Conservation (phyloP, 768 basidiomycete species). For the Podaxis mareebaensis region DNA sequence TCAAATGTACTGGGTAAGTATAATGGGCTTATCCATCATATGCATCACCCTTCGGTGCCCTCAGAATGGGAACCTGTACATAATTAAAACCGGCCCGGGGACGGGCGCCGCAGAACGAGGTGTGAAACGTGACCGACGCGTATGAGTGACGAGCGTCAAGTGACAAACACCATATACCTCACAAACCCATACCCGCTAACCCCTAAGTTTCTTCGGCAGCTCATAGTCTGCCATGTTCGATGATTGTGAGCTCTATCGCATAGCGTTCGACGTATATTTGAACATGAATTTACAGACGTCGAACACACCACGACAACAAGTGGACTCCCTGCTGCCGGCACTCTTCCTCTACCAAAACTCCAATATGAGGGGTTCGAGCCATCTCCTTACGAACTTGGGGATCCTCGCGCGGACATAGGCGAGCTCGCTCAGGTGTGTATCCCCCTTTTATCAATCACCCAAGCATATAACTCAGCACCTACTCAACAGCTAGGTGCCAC, state of each 20-base stretch:
- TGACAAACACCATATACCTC: not conserved
- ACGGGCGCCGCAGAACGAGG: not conserved
- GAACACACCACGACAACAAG: conserved; percentile 73
- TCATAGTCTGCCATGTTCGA: conserved; percentile 53
- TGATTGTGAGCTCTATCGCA: conserved; percentile 51
- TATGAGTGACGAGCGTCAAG: not conserved
- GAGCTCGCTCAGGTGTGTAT: conserved; percentile 31
- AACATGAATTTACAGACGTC: conserved; percentile 59
- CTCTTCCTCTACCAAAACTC: conserved; percentile 52
- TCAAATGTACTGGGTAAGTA: not conserved
- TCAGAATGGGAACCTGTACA: not conserved
- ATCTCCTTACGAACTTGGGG: conserved; percentile 55
- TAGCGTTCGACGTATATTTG: conserved; percentile 14
- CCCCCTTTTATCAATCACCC: conserved; percentile 10
- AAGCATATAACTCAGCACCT: not conserved
- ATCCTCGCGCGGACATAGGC: conserved; percentile 44
- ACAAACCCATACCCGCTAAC: not conserved
- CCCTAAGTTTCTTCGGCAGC: conserved; percentile 20
- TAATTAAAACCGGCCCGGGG: conserved; percentile 8
- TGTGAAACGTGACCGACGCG: conserved; percentile 13
- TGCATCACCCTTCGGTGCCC: not conserved
- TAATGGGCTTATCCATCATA: not conserved
- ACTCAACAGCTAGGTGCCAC: conserved; percentile 26
- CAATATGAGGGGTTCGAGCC: conserved; percentile 91
- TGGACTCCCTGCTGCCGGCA: conserved; percentile 31